Percentiles rank a stretch among this genome's conserved stretches.
Evolutionary conservation across 495 filamentous ascomycete species (phyloP).

Genomic region (Ascobolus immersus): DNA sequence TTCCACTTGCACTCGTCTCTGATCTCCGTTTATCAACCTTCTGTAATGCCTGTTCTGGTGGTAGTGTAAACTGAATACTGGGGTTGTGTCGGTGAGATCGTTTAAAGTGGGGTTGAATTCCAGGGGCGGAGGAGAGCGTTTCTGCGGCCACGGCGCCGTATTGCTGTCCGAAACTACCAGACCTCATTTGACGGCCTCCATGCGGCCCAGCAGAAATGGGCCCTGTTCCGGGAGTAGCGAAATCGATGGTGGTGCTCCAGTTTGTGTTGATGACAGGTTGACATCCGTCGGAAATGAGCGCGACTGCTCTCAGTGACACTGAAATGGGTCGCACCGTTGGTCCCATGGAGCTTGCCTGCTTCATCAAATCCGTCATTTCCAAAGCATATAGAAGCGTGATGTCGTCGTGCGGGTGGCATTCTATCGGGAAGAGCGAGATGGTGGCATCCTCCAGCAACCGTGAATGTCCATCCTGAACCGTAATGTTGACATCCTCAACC

Average conservation of each 20-base stretch:
- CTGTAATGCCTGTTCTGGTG: not conserved
- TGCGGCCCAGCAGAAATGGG: no score
- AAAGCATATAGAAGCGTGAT: constrained; percentile 65
- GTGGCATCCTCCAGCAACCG: constrained; percentile 32
- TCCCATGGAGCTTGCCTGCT: constrained; percentile 21
- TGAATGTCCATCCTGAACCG: constrained; percentile 36
- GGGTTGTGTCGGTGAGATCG: not conserved
- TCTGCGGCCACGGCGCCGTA: no score
- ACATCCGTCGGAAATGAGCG: constrained; percentile 36
- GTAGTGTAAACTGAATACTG: not conserved
- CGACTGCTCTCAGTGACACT: constrained; percentile 41
- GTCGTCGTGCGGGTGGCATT: constrained; percentile 56
- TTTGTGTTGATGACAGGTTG: constrained; percentile 49
- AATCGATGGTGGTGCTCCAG: constrained; percentile 65
- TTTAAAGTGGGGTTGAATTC: constrained; percentile 23
- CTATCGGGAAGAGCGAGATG: constrained; percentile 34
- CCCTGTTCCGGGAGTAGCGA: constrained; percentile 38
- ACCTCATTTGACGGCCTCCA: no score
- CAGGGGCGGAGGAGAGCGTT: constrained; percentile 12
- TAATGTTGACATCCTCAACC: constrained; percentile 32
- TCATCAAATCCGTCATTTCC: constrained; percentile 29
- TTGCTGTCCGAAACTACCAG: no score
- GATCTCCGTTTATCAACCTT: no score
- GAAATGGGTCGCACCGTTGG: constrained; percentile 27
- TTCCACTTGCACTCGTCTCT: no score